Evolutionary conservation across 768 basidiomycete species (phyloP), one percentile per base, ranked within the genome.

Genomic region (Pisolithus marmoratus): DNA sequence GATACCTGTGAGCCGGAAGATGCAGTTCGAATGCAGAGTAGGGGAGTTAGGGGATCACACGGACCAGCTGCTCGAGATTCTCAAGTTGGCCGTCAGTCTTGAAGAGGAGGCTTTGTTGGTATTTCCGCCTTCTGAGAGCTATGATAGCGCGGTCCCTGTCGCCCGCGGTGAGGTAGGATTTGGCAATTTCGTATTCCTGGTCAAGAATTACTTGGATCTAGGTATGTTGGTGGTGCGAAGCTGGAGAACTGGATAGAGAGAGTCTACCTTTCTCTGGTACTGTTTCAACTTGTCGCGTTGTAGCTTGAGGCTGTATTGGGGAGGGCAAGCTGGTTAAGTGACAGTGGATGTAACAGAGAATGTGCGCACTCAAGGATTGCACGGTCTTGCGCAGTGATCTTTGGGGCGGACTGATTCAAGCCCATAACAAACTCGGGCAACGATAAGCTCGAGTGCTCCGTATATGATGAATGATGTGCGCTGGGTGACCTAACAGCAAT

Each of bases 231-330:
- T 6, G 22, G 17, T 47, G 49, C 43, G 24, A 14, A 38, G 48
- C 34, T 4, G 22, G 15, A 41, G 42, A 38, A 36, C 27, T 9
- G 38, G 20, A 38, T 43, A 15, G 23, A 52, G 20, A 46, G 26
- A 38, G 43, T 76, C 26, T 52, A 90, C 95, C 80, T 87, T 87
- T 75, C 85, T 91, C 79, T 95, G 96, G 64, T 98, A 99, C 66
- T 94, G 90, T 66, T 81, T 87, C 55, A 99, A 72, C 68, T 94
- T 97, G 72, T 99, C 96, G 31, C 96, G 80, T 68, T 99, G 96
- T 43, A 96, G 69, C 71, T 99, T 98, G 58, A 99, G 79, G 65
- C 95, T 97, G 67, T 27, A 63, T 48, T 49, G 17, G 24, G 17
- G 40, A 17, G 34, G 29, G 38, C 34, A 14, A 26, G 38, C 26